A percentile compares a stretch with the other conserved stretches of the same genome.
Conservation (phyloP, 768 basidiomycete genomes). For the Panaeolus cyanescens region DNA sequence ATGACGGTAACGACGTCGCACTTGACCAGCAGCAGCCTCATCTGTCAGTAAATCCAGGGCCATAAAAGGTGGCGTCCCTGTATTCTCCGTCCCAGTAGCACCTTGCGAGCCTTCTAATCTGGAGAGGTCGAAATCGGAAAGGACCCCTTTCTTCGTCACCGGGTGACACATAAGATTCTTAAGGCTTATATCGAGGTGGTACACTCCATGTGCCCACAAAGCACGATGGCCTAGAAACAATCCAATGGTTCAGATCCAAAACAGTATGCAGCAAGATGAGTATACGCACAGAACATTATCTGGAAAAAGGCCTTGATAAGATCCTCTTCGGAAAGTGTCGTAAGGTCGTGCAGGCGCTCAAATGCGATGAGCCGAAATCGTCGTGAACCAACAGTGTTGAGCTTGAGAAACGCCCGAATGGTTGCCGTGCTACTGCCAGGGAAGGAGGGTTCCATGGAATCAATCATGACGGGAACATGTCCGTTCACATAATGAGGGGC, state of each 20-base stretch:
- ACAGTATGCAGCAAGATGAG: background rate
- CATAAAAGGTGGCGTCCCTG: constrained; percentile 31
- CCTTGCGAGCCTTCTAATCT: constrained; percentile 7
- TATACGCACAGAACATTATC: constrained; percentile 1
- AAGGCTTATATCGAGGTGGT: constrained; percentile 31
- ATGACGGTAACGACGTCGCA: constrained; percentile 26
- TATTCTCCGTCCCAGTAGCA: constrained; percentile 7
- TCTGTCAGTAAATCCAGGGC: constrained; percentile 26
- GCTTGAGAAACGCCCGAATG: background rate
- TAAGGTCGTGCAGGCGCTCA: constrained; percentile 5
- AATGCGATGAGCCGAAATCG: constrained; percentile 7
- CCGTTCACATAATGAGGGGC: background rate
- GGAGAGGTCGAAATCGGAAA: constrained; percentile 31
- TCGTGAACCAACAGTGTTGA: background rate
- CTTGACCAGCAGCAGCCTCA: constrained; percentile 11
- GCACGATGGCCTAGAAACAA: constrained; percentile 23
- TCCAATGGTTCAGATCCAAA: background rate
- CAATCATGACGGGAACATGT: constrained; percentile 14
- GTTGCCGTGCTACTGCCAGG: background rate
- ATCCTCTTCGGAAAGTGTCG: background rate
- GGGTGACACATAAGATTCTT: constrained; percentile 30
- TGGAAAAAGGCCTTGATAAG: constrained; percentile 2
- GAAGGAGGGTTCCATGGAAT: background rate
- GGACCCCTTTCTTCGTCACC: constrained; percentile 17
- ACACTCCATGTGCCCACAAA: constrained; percentile 26